Base-by-base conservation (phyloP, 768 basidiomycete species). In the Lactarius pseudohatsudake region DNA sequence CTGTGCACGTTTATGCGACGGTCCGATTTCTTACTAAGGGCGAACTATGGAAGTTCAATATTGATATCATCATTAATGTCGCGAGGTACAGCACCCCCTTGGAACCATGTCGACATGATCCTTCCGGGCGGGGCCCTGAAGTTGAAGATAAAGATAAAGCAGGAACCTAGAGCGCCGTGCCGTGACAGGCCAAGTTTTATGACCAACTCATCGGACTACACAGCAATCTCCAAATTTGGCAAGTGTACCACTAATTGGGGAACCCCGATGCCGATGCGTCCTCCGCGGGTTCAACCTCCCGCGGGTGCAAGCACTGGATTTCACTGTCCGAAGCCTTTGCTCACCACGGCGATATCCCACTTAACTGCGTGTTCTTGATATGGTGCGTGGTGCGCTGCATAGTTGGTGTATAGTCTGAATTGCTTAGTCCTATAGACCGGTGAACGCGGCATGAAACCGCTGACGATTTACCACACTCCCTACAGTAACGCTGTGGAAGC, bases 121-220 rank as follows among this genome's bases (percentile, higher is more conserved):
- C 64, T 65, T 47, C 64, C 64, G 59, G 41, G 41, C 2, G 57
- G 57, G 30, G 36, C 60, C 28, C 57, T 28, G 43, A 56, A 13
- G 47, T n/a, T 18, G 43, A 45, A 45, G 13, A n/a, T 22, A 38
- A 38, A 38, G 36, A 38, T 38, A 50, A 50, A 50, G 57, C 55
- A 2, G 34, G 13, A 18, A 36, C 20, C 15, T 36, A 3, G 16
- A 32, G 38, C 45, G 47, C 47, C n/a, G n/a, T 22, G n/a, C 5
- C 10, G n/a, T 47, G n/a, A 47, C 11, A 22, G 11, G n/a, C 11
- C 47, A 22, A 22, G 47, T 50, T 50, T 50, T 30, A 66, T 66
- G 60, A 66, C 65, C 43, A 66, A 66, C 45, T n/a, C 28, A 16
- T 50, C 65, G 65, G 65, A 65, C 8, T 4, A 28, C 5, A 40